A percentile compares a stretch with the other conserved stretches of the same genome.
Evolutionary conservation across 1,284 basidiomycete genomes (phyloP).

Genomic region (Tremellales sp.): DNA sequence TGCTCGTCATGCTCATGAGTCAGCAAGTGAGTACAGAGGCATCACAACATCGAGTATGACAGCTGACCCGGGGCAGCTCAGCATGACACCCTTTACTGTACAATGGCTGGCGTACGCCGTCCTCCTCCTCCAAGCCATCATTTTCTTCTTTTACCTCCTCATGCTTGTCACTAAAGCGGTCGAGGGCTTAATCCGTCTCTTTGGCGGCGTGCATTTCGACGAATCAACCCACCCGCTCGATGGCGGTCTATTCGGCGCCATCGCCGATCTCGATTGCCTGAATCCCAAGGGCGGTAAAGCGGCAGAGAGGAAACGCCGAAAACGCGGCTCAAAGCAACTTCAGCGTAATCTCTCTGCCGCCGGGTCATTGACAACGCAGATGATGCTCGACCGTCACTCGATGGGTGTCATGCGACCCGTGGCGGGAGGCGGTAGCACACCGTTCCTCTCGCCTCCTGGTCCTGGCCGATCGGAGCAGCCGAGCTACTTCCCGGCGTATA

Average conservation of each 20-base stretch:
- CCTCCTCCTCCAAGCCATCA: constrained; percentile 76
- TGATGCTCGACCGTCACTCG: constrained; percentile 49
- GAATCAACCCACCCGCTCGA: constrained; percentile 73
- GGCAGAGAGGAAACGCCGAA: constrained; percentile 52
- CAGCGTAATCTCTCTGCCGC: constrained; percentile 41
- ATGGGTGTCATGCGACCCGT: constrained; percentile 27
- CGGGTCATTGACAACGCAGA: constrained; percentile 45
- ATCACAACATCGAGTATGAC: constrained; percentile 3
- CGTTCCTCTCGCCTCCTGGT: constrained; percentile 16
- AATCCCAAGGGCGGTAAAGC: constrained; percentile 69
- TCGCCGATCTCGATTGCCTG: constrained; percentile 52
- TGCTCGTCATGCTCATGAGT: constrained; percentile 81
- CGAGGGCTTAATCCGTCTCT: constrained; percentile 75
- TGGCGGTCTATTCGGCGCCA: constrained; percentile 75
- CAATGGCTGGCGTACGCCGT: constrained; percentile 94
- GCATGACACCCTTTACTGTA: constrained; percentile 66
- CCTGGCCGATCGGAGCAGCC: constrained; percentile 6
- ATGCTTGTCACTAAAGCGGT: constrained; percentile 80
- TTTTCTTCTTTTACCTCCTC: constrained; percentile 72
- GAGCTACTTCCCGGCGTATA: constrained; percentile 12
- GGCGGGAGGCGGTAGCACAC: constrained; percentile 14
- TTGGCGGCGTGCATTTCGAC: constrained; percentile 77
- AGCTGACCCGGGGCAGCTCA: constrained; percentile 59
- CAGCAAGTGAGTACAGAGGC: constrained; percentile 64
- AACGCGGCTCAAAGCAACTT: constrained; percentile 39